Percentiles rank a stretch among this genome's conserved stretches.
Evolutionary conservation across 192 early-diverging fungal species (phyloP).

Genomic region (Coemansia sp.): DNA sequence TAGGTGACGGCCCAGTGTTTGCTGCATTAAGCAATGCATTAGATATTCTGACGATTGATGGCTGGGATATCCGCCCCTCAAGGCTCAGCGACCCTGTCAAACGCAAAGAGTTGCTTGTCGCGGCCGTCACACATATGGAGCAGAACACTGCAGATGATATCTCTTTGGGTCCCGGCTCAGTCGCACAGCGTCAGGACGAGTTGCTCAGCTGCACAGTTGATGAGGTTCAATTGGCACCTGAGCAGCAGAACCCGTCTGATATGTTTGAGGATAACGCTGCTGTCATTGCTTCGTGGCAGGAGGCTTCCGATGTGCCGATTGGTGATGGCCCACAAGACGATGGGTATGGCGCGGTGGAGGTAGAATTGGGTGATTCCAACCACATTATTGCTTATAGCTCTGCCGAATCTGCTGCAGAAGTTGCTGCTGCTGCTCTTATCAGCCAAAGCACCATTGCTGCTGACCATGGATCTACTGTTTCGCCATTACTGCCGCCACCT

Average conservation of each 20-base stretch:
- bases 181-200: no score
- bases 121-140: no score
- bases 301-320: not conserved
- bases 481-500: not conserved
- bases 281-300: constrained; percentile 8
- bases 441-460: no score
- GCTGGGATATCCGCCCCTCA: no score
- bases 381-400: not conserved
- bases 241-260: no score
- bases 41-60: no score
- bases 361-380: not conserved
- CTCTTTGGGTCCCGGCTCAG: no score
- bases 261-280: not conserved
- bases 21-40: not conserved
- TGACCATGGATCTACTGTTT: no score
- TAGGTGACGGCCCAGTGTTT: constrained; percentile 10
- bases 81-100: no score
- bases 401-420: constrained; percentile 2
- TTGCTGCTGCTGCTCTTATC: not conserved
- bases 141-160: no score
- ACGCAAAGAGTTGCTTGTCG: no score
- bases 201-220: not conserved
- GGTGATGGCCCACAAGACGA: no score
- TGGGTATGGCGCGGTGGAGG: not conserved
- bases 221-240: not conserved